Evolutionary conservation across 805 yeast genomes (phyloP).

Genomic region (Metschnikowia anglica): DNA sequence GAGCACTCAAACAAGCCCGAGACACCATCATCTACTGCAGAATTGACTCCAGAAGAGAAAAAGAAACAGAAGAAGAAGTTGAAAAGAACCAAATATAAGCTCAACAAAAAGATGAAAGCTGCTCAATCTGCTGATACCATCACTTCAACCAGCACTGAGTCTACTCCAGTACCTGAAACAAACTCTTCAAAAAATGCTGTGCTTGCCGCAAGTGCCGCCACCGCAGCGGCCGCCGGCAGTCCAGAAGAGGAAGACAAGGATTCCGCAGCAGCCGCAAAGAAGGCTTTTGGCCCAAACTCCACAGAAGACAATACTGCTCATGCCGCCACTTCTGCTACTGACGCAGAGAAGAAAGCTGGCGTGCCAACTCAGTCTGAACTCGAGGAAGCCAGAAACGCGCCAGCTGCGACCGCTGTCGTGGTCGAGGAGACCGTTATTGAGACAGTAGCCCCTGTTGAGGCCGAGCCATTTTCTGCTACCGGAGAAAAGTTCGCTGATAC

Average conservation of each 20-base stretch:
- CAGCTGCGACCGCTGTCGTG: constrained; percentile 4
- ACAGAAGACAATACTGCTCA: not conserved
- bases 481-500: not conserved
- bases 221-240: constrained; percentile 4
- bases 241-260: not conserved
- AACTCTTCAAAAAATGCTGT: constrained; percentile 2
- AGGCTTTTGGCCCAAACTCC: constrained; percentile 6
- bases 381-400: not conserved
- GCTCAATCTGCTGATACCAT: constrained; percentile 9
- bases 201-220: constrained; percentile 5
- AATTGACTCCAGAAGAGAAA: constrained; percentile 16
- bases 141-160: constrained; percentile 7
- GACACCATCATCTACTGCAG: constrained; percentile 19
- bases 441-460: constrained; percentile 4
- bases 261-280: constrained; percentile 2
- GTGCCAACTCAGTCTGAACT: constrained; percentile 4
- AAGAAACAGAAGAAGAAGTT: constrained; percentile 46
- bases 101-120: constrained; percentile 38
- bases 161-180: constrained; percentile 14
- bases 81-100: constrained; percentile 43
- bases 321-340: not conserved
- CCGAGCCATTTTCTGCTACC: constrained; percentile 1
- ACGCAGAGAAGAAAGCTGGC: constrained; percentile 5
- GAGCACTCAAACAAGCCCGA: constrained; percentile 22
- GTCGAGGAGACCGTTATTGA: not conserved